Evolutionary conservation across 345 rosid species (phyloP), one percentile per base, ranked within the genome.

Genomic region (Lepidium didymum): DNA sequence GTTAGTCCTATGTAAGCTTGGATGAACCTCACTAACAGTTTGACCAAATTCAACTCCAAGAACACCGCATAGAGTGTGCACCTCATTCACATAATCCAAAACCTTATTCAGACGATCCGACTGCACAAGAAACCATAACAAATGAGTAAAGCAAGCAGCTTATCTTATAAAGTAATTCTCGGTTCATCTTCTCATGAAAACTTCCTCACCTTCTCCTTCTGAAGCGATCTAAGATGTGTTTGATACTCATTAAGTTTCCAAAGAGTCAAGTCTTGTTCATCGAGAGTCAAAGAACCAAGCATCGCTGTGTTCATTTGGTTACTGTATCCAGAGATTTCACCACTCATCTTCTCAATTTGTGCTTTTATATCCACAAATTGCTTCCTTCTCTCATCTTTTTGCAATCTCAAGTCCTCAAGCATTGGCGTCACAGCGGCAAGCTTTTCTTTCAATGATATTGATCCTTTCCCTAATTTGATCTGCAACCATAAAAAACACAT

Each of bases 11-110:
- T 84, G 82, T 80, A 93, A 85, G 67, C 97, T 93, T 6, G 98
- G 98, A 72, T 93, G 92, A 75, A 93, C 94, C 42, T 87, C 90
- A 7, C 96, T 86, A 62, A 93, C 92, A 15, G 87, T 83, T 78
- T 83, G 82, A 29, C 87, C 81, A 78, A 93, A 93, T 70, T 93
- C 96, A 66, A 82, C 70, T 38, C 94, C 97, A 34, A 93, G 89
- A 74, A 93, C 92, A 57, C 96, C 82, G 68, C 94, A 88, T 3
- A 90, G 83, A 69, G 81, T 72, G 83, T 93, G 97, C 45, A 86
- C 97, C 81, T 90, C 96, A 21, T 93, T 90, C 68, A 90, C 81
- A 69, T 77, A 80, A 38, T 84, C 88, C 77, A 90, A 83, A 62
- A 87, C 98, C 81, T 87, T 88, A 42, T 77, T 86, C 62, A 90